Base-by-base conservation (phyloP, 306 rosid genomes). In the Rosa multiflora region DNA sequence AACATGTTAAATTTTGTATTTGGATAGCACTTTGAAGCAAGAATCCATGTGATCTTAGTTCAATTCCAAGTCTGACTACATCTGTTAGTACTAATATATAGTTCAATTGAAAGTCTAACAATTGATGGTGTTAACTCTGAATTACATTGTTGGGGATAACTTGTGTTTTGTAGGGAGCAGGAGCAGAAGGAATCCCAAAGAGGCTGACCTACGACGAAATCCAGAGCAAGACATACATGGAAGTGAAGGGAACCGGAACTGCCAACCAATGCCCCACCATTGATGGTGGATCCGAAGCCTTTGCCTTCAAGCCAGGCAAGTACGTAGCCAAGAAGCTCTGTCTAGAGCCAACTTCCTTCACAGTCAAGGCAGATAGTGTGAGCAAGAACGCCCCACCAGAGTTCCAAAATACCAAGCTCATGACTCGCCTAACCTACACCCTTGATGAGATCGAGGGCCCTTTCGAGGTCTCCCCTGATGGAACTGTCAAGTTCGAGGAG, bases 211-310 rank as follows among this genome's bases (percentile, higher is more conserved):
- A 43, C 21, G 99, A 96, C 13, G 97, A 93, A 84, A 96, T 93
- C 83, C 99, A 96, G 82, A 93, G 98, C 88, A 91, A 93, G 89
- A 96, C 99, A 46, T 96, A 96, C 89, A 0, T 79, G 77, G 99
- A 96, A 86, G 99, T 93, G 8, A 96, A 96, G 70, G 99, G 99
- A 44, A 88, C 90, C 0, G 98, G 97, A 74, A 96, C 99, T 0
- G 99, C 99, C 0, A 96, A 93, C 94, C 99, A 96, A 52, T 96
- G 99, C 79, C 99, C 99, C 49, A 89, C 94, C 75, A 86, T 96
- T 37, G 97, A 96, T 0, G 98, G 99, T 13, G 99, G 99, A 39
- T 81, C 85, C 4, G 99, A 87, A 0, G 78, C 93, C 7, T 96
- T 96, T 42, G 78, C 93, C 72, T 87, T 93, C 93, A 91, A 90